Evolutionary conservation across 2,329 filamentous ascomycete genomes (phyloP), one percentile per base, ranked within the genome.

Genomic region (Aspergillus neoniger): DNA sequence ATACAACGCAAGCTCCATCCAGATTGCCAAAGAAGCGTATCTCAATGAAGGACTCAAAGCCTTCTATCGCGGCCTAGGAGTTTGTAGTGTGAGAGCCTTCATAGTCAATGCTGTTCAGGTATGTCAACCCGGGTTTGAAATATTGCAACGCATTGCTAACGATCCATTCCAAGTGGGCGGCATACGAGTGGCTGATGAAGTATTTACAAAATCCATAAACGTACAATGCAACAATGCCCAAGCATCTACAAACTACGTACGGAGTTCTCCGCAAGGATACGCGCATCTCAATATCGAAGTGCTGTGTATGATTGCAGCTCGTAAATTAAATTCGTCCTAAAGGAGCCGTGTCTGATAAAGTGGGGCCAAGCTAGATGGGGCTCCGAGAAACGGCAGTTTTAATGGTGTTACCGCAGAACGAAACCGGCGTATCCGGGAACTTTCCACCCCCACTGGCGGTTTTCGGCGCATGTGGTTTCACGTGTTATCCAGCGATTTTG

Each of bases 31-130:
- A 64, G 79, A 86, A 43, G 85, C 88, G 0, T 96, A 94, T 71
- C 81, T 77, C 59, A 80, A 82, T 47, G 87, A 85, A 30, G 90
- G 91, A 0, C 38, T 81, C 8, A 74, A 77, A 32, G 82, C 86
- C 1, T 92, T 93, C 76, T 92, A 91, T 72, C 82, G 87, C 30
- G 91, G 91, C 0, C 75, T 98, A 44, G 86, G 87, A 0, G 83
- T 96, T 32, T 98, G 94, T 75, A 96, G 91, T 75, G 77, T 90
- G 8, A 82, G 94, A 67, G 94, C 94, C 0, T 97, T 98, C 74
- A 80, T 96, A 55, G 94, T 97, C 41, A 97, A 97, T 79, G 93
- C 94, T 2, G 90, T 91, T n/a, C 86, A 88, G 74, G 81, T 82
- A 75, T 63, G 77, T 70, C 14, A 55, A 44, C 4, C 28, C 23